Evolutionary conservation across 768 basidiomycete genomes (phyloP).

Genomic region (Naganishia friedmannii): DNA sequence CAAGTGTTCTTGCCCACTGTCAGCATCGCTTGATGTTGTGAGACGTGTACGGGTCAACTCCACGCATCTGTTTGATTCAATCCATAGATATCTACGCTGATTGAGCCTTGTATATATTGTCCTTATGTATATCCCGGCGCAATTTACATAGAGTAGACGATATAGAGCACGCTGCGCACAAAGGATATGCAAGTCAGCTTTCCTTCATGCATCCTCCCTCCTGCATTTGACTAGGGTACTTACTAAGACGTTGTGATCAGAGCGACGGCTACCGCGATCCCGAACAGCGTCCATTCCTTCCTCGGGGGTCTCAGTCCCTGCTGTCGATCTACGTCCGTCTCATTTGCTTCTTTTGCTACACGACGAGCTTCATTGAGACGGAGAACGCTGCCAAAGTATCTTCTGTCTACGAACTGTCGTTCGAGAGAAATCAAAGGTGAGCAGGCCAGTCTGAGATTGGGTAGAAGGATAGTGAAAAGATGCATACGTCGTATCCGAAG

Average conservation of each 20-base stretch:
- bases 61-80: too few species aligned
- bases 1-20: too few species aligned
- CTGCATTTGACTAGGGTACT: background rate
- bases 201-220: background rate
- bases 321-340: constrained; percentile 10
- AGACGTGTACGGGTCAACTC: too few species aligned
- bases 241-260: constrained; percentile 25
- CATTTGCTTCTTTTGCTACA: background rate
- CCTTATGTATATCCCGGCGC: background rate
- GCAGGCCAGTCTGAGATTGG: background rate
- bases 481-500: constrained; percentile 16
- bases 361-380: constrained; percentile 18
- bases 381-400: constrained; percentile 25
- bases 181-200: background rate
- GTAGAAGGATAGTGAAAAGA: background rate
- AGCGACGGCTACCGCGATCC: constrained; percentile 4
- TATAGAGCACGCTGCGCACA: constrained; percentile 13
- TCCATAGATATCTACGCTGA: too few species aligned
- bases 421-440: background rate
- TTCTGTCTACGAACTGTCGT: constrained; percentile 17
- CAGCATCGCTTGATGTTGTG: too few species aligned
- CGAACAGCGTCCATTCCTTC: constrained; percentile 16
- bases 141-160: constrained; percentile 26
- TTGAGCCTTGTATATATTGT: too few species aligned
- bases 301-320: constrained; percentile 12